A percentile compares a stretch with the other conserved stretches of the same genome.
Conservation (phyloP, 2,329 filamentous ascomycete genomes). For the Seiridium cupressi region DNA sequence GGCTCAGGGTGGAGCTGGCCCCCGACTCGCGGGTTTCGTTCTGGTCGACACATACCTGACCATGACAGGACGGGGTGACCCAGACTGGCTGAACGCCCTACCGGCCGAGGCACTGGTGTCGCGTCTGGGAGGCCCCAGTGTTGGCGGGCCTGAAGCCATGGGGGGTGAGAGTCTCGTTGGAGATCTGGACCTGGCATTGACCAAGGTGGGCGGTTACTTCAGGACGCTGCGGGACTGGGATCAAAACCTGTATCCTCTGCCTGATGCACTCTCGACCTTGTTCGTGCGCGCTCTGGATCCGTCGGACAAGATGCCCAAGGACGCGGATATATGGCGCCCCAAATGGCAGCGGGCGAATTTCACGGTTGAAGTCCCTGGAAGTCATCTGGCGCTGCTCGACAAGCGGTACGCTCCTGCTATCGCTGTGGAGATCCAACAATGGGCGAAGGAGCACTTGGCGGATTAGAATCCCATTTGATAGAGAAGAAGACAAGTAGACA, state of each 20-base stretch:
- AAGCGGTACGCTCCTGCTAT: conserved; percentile 7
- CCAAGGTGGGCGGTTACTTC: conserved; percentile 8
- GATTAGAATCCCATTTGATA: neutral
- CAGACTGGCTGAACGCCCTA: conserved; percentile 4
- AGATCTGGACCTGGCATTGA: conserved; percentile 6
- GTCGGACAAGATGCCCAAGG: conserved; percentile 5
- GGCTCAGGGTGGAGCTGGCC: neutral
- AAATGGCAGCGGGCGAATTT: conserved; percentile 2
- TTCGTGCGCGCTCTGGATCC: conserved; percentile 3
- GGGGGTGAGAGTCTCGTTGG: conserved; percentile 5
- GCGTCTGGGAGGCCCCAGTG: neutral
- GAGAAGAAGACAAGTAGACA: neutral
- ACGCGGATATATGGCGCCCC: conserved; percentile 4
- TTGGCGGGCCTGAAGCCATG: neutral
- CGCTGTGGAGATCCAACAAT: conserved; percentile 4
- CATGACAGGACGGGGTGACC: conserved; percentile 6
- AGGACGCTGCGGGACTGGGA: conserved; percentile 7
- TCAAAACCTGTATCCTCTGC: conserved; percentile 3
- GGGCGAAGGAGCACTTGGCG: conserved; percentile 2
- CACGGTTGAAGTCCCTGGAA: conserved; percentile 6
- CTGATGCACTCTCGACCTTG: conserved; percentile 1
- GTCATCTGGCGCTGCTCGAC: conserved; percentile 7
- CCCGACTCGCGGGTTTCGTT: conserved; percentile 3
- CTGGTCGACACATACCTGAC: conserved; percentile 4
- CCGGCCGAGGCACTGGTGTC: conserved; percentile 4